A percentile compares a stretch with the other conserved stretches of the same genome.
Evolutionary conservation across 768 basidiomycete genomes (phyloP).

Genomic region (Russula emetica): DNA sequence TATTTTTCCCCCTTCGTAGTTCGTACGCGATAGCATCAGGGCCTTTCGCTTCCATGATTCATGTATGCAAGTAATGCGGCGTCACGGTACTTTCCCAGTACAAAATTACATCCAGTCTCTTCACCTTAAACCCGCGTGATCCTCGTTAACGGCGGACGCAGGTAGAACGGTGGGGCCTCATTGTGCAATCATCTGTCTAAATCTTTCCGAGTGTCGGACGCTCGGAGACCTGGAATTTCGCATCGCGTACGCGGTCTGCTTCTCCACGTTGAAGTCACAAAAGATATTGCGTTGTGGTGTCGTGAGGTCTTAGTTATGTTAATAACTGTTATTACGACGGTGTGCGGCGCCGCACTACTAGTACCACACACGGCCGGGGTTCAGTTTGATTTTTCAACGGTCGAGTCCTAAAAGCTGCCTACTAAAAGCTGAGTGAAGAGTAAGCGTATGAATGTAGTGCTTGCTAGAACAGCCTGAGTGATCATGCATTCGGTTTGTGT

Average conservation of each 20-base stretch:
- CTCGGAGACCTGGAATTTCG: too few species aligned
- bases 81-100: background rate
- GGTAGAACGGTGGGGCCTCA: background rate
- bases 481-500: background rate
- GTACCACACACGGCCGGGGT: background rate
- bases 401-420: conserved; percentile 1
- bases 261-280: background rate
- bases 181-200: background rate
- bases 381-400: background rate
- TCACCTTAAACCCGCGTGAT: background rate
- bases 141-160: background rate
- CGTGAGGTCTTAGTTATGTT: background rate
- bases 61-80: background rate
- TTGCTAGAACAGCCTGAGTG: background rate
- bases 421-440: background rate
- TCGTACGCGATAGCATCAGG: background rate
- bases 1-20: too few species aligned
- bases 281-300: background rate
- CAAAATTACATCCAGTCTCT: conserved; percentile 3
- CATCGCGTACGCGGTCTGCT: background rate
- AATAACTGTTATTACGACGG: too few species aligned
- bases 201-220: background rate
- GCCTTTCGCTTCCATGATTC: background rate
- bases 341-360: background rate
- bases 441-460: background rate